Evolutionary conservation across 371 early-diverging fungal genomes (phyloP).

Genomic region (Rhizopus delemar): DNA sequence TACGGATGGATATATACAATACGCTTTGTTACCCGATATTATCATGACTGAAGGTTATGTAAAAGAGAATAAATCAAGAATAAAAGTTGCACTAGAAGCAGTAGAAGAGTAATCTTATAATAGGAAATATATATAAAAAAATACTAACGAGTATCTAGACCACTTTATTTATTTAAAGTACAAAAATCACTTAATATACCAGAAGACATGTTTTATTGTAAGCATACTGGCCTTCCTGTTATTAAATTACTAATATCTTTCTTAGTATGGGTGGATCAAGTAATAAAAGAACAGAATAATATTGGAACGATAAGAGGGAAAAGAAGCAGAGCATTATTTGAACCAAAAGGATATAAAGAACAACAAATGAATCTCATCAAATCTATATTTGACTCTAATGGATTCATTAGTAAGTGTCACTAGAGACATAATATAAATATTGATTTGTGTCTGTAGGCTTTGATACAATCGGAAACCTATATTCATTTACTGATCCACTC

Average conservation of each 20-base stretch:
- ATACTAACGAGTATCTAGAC: conserved; percentile 3
- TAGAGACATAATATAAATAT: not conserved
- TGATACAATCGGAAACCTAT: conserved; percentile 18
- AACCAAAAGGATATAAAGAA: conserved; percentile 19
- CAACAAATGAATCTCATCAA: conserved; percentile 20
- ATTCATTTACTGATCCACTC: conserved; percentile 13
- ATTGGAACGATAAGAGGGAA: conserved; percentile 23
- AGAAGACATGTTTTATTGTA: conserved; percentile 32
- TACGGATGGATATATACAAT: conserved; percentile 3
- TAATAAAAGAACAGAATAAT: conserved; percentile 9
- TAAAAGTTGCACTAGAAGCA: not conserved
- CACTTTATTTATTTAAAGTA: conserved; percentile 16
- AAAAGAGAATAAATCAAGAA: not conserved
- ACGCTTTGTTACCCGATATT: conserved; percentile 13
- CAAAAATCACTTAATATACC: conserved; percentile 21
- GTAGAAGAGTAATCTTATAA: conserved; percentile 17
- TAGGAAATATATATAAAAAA: not conserved
- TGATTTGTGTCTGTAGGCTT: conserved; percentile 5
- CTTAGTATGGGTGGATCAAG: conserved; percentile 22
- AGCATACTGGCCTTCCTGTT: not conserved
- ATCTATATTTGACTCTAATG: conserved; percentile 26
- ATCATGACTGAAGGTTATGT: conserved; percentile 10
- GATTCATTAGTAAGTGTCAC: conserved; percentile 21
- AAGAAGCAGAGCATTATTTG: conserved; percentile 23
- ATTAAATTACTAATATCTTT: not conserved